A percentile compares a stretch with the other conserved stretches of the same genome.
Evolutionary conservation across 2,329 filamentous ascomycete genomes (phyloP).

Genomic region (Plenodomus lindquistii): DNA sequence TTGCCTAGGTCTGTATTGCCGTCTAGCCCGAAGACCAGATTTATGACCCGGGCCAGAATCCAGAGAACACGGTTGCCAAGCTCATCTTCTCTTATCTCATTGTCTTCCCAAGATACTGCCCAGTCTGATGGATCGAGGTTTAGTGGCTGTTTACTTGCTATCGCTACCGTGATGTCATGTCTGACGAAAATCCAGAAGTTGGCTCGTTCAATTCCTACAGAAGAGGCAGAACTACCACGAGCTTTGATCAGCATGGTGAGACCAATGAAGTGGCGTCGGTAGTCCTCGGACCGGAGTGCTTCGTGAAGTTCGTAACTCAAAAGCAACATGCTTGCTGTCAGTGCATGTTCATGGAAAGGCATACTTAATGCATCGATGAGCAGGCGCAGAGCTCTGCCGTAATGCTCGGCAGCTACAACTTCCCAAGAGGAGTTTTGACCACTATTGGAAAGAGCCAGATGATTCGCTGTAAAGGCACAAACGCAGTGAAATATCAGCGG

Average conservation of each 20-base stretch:
- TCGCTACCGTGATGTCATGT: conserved; percentile 38
- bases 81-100: conserved; percentile 38
- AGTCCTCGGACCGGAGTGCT: conserved; percentile 31
- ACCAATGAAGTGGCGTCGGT: conserved; percentile 37
- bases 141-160: conserved; percentile 34
- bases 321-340: conserved; percentile 41
- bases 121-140: conserved; percentile 36
- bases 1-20: conserved; percentile 16
- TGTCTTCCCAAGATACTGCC: conserved; percentile 32
- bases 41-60: conserved; percentile 38
- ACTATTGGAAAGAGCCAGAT: conserved; percentile 33
- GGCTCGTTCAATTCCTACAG: conserved; percentile 32
- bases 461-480: conserved; percentile 41
- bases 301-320: conserved; percentile 40
- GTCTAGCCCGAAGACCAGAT: conserved; percentile 30
- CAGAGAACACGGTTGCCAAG: conserved; percentile 38
- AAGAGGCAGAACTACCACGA: conserved; percentile 32
- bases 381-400: conserved; percentile 34
- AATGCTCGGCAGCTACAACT: conserved; percentile 32
- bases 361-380: conserved; percentile 35
- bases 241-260: conserved; percentile 36
- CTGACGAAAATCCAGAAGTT: conserved; percentile 44
- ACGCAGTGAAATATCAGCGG: conserved; percentile 39
- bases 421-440: conserved; percentile 34
- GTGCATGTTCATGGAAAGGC: conserved; percentile 29